Evolutionary conservation across 345 rosid genomes (phyloP), one percentile per base, ranked within the genome.

Genomic region (Leavenworthia alabamica): DNA sequence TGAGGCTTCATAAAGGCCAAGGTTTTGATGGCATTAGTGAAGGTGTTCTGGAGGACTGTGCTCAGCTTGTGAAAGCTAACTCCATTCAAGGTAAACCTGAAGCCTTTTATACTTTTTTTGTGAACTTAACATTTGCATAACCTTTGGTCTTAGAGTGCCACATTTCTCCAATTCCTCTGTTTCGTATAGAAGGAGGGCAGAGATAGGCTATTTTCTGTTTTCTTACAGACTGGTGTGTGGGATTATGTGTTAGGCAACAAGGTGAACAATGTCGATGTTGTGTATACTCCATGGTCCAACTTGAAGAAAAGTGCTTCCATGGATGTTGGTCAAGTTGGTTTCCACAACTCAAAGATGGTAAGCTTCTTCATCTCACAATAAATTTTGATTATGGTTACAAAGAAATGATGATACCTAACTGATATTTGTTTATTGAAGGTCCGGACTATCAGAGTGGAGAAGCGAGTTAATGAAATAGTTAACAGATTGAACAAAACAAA

Each of bases 311-410:
- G 92, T 47, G 82, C 96, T 43, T 85, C 97, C 52, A 93, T 93
- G 99, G 97, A 93, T 74, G 97, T 89, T 60, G 99, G 99, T 29
- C 99, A 93, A 87, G 96, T 93, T 64, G 96, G 97, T 63, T 93
- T 93, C 78, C 80, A 87, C 78, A 85, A 81, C 72, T 31, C 96
- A 1, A 93, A 84, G 83, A 84, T 81, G 94, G 99, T 84, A 72
- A 81, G 78, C 29, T 56, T 44, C 40, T 41, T 51, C 35, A 13
- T 35, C 24, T 47, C 58, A 27, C 23, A 3, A 49, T 12, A 48
- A 63, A 20, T n/a, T 15, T 41, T 23, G 65, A 29, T 56, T 27
- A 7, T 35, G 61, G 40, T 46, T 60, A 10, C 15, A 7, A 13
- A 56, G 22, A 19, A 28, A 28, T 62, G 15, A 22, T 63, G 49